phyloP scores from a whole-genome alignment of 371 early-diverging fungal genomes.

The Mortierella sp. region DNA sequence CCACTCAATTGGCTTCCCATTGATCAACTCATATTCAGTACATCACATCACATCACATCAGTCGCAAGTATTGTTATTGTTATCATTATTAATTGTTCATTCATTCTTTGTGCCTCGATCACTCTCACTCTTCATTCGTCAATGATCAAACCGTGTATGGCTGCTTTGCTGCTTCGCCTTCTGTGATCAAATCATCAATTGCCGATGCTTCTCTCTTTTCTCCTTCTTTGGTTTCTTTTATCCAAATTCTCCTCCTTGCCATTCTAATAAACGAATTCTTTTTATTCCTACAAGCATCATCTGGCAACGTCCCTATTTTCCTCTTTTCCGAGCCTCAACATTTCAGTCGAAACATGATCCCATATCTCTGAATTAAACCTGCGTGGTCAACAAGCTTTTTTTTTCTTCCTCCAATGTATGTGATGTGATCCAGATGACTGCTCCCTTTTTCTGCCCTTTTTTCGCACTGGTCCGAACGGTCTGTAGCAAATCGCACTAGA shows the following conservation, averaged over 20 bases:
- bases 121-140: neutral
- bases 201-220: neutral
- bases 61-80: too few species aligned
- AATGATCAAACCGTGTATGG: neutral
- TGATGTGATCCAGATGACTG: neutral
- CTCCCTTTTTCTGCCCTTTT: too few species aligned
- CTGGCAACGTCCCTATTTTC: neutral
- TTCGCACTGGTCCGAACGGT: neutral
- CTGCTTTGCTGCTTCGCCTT: neutral
- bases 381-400: too few species aligned
- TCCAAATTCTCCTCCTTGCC: neutral
- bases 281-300: neutral
- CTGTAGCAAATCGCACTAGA: constrained; percentile 4
- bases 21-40: neutral
- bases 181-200: neutral
- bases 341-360: neutral
- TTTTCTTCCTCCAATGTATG: too few species aligned
- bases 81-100: too few species aligned
- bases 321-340: neutral
- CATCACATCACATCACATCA: neutral
- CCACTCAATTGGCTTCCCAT: neutral
- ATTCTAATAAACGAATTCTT: neutral
- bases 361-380: neutral
- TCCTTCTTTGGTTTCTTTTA: neutral
- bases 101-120: neutral